These are phyloP conservation scores for Solanum raphanifolium DNA, from an alignment of 257 asterid genomes.

Conservation along the genomic window DNA sequence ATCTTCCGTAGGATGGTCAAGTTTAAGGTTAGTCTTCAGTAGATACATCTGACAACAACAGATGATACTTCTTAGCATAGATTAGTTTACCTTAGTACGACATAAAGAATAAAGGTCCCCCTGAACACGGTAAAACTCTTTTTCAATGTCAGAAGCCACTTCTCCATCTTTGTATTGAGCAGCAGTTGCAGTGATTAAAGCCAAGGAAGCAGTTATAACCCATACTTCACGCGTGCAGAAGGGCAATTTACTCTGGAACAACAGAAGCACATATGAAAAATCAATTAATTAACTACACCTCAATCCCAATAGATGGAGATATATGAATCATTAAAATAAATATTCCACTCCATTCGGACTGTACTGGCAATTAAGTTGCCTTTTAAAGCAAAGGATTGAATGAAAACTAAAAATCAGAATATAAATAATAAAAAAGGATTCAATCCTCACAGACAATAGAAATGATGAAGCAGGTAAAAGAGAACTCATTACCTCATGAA, in stretches of 20 bases:
- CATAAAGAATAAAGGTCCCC: conserved; percentile 88
- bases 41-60: not conserved
- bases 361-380: not conserved
- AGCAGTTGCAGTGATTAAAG: conserved; percentile 61
- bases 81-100: conserved; percentile 71
- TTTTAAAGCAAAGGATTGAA: not conserved
- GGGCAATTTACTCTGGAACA: conserved; percentile 63
- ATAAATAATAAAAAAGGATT: not conserved
- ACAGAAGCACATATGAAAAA: not conserved
- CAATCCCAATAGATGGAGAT: not conserved
- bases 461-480: conserved; percentile 5
- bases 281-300: not conserved
- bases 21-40: not conserved
- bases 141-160: conserved; percentile 71
- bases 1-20: not conserved
- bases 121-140: conserved; percentile 82
- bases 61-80: not conserved
- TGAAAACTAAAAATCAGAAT: conserved; percentile 9
- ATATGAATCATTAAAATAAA: not conserved
- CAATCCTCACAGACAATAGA: conserved; percentile 3
- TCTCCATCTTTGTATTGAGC: conserved; percentile 64
- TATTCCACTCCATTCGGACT: not conserved
- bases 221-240: conserved; percentile 98
- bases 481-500: conserved; percentile 62
- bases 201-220: conserved; percentile 91